Evolutionary conservation across 768 basidiomycete genomes (phyloP).

Genomic region (Kondoa subrosea): DNA sequence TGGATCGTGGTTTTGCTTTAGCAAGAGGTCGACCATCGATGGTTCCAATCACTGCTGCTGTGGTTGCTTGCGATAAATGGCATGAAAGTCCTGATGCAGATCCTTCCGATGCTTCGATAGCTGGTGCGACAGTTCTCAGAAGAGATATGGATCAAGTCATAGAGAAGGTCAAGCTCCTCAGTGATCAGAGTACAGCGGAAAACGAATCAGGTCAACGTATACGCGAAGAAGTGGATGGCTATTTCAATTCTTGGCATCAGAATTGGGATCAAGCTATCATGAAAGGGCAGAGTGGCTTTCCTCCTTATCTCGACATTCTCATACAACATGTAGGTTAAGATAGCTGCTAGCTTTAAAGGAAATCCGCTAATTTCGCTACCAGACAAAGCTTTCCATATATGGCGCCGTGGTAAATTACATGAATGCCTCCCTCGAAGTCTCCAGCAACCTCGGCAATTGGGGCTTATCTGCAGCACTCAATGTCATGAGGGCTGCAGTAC

Average conservation of each 20-base stretch:
- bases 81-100: neutral
- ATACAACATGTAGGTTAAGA: neutral
- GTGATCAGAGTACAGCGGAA: neutral
- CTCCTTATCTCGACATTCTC: neutral
- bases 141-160: neutral
- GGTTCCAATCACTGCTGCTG: neutral
- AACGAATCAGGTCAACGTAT: neutral
- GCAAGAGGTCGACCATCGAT: neutral
- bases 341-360: no score
- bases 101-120: neutral
- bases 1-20: neutral
- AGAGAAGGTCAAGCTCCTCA: neutral
- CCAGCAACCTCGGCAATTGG: neutral
- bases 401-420: neutral
- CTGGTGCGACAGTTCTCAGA: neutral
- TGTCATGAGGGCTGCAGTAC: neutral
- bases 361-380: neutral
- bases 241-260: neutral
- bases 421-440: neutral
- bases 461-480: neutral
- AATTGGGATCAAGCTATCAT: neutral
- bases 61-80: neutral
- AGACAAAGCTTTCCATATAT: neutral
- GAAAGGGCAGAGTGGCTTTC: neutral
- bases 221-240: neutral